Evolutionary conservation across 345 rosid species (phyloP).

Genomic region (Iberis pinnata): DNA sequence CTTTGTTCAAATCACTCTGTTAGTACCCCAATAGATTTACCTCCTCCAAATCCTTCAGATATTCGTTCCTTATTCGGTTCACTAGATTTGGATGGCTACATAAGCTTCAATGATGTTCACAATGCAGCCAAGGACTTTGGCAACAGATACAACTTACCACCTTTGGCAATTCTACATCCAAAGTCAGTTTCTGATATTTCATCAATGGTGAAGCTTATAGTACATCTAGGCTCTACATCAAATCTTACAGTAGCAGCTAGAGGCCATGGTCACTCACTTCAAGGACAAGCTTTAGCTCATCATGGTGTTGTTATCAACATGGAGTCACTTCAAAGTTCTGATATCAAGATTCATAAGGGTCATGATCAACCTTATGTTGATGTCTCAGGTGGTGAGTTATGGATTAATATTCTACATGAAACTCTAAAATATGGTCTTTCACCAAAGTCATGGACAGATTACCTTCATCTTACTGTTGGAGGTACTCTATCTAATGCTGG

Average conservation of each 20-base stretch:
- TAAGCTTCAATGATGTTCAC: constrained; percentile 47
- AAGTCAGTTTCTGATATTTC: constrained; percentile 80
- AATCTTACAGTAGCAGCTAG: constrained; percentile 76
- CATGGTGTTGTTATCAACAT: constrained; percentile 78
- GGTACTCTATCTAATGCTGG: constrained; percentile 93
- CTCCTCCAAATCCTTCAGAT: constrained; percentile 20
- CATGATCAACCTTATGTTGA: constrained; percentile 64
- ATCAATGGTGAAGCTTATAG: constrained; percentile 43
- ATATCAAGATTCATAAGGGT: constrained; percentile 40
- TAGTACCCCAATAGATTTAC: constrained; percentile 25
- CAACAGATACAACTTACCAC: constrained; percentile 52
- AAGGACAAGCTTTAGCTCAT: constrained; percentile 85
- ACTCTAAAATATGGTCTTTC: constrained; percentile 71
- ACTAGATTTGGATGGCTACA: constrained; percentile 54
- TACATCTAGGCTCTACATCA: constrained; percentile 53
- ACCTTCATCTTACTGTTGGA: constrained; percentile 86
- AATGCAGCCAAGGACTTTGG: constrained; percentile 85
- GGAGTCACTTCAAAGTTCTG: constrained; percentile 51
- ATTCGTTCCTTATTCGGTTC: constrained; percentile 33
- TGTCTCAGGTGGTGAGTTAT: constrained; percentile 80
- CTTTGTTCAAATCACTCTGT: constrained; percentile 40
- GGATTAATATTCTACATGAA: constrained; percentile 77
- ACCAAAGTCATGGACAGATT: constrained; percentile 96
- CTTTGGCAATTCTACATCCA: constrained; percentile 67
- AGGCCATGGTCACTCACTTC: constrained; percentile 92